Percentiles rank a stretch among this genome's conserved stretches.
These are phyloP conservation scores for Akebia trifoliata DNA, from an alignment of 164 flowering plant genomes.

Conservation along the genomic window DNA sequence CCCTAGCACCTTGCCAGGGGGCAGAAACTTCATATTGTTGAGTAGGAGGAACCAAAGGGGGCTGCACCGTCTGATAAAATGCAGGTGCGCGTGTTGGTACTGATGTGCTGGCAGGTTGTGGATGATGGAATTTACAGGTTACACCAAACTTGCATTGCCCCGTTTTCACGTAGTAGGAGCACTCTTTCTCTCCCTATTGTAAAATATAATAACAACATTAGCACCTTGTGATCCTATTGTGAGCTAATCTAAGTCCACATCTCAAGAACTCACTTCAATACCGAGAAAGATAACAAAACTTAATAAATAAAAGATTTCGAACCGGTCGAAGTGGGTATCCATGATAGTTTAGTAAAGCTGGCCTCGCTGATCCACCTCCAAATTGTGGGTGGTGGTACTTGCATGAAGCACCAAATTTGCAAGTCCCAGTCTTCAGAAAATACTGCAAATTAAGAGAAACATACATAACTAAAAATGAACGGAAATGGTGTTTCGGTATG, in stretches of 20 bases:
- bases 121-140: slow-evolving; percentile 96
- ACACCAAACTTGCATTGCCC: slow-evolving; percentile 91
- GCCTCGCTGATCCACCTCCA: slow-evolving; percentile 45
- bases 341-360: slow-evolving; percentile 54
- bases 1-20: slow-evolving; percentile 67
- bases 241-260: background rate
- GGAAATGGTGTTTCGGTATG: too few relatives aligned
- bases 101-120: slow-evolving; percentile 48
- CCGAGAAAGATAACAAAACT: background rate
- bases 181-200: slow-evolving; percentile 96
- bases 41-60: slow-evolving; percentile 52
- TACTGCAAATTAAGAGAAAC: slow-evolving; percentile 44
- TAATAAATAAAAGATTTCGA: slow-evolving; percentile 17
- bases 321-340: slow-evolving; percentile 96
- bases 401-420: slow-evolving; percentile 91
- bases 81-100: slow-evolving; percentile 39
- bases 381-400: slow-evolving; percentile 92
- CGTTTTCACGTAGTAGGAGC: slow-evolving; percentile 80
- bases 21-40: slow-evolving; percentile 56
- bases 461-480: background rate
- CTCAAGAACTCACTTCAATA: background rate
- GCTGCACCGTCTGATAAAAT: slow-evolving; percentile 52
- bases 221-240: background rate
- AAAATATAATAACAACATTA: background rate
- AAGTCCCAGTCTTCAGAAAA: slow-evolving; percentile 80